phyloP scores from a whole-genome alignment of 257 asterid species.

The Solanum virginianum region DNA sequence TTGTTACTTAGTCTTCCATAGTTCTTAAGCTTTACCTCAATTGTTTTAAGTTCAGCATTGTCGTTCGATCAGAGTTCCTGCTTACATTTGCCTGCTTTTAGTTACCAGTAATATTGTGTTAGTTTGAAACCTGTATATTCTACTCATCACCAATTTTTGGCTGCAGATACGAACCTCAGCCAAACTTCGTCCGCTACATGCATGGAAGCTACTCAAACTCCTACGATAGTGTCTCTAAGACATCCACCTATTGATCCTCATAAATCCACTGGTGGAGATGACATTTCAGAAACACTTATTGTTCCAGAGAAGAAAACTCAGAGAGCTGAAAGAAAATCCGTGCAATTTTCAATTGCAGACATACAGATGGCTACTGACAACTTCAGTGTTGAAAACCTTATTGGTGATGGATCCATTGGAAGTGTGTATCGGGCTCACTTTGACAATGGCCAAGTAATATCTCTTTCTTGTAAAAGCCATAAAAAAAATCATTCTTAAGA shows the following conservation, averaged over 20 bases:
- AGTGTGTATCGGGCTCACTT: constrained; percentile 78
- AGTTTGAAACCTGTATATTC: not conserved
- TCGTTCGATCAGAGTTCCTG: not conserved
- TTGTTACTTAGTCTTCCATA: not conserved
- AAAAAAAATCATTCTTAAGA: not conserved
- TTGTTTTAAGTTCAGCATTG: not conserved
- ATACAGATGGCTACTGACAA: constrained; percentile 85
- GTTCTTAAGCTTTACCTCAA: not conserved
- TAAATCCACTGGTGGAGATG: constrained; percentile 71
- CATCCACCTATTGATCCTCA: constrained; percentile 73
- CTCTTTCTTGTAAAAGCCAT: not conserved
- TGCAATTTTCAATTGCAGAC: constrained; percentile 64
- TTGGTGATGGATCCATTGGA: constrained; percentile 92
- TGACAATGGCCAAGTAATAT: constrained; percentile 63
- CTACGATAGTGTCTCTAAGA: constrained; percentile 44
- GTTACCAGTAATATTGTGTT: not conserved
- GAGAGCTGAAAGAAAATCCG: constrained; percentile 39
- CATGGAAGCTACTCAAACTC: constrained; percentile 40
- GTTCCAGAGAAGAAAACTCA: constrained; percentile 45
- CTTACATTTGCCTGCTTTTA: not conserved
- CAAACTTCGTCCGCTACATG: constrained; percentile 29
- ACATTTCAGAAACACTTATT: constrained; percentile 41
- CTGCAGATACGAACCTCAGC: constrained; percentile 46
- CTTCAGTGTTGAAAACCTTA: constrained; percentile 61
- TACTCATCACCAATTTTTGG: not conserved